Percentiles rank a stretch among this genome's conserved stretches.
Conservation (phyloP, 2,329 filamentous ascomycete genomes). For the Botrytis squamosa region DNA sequence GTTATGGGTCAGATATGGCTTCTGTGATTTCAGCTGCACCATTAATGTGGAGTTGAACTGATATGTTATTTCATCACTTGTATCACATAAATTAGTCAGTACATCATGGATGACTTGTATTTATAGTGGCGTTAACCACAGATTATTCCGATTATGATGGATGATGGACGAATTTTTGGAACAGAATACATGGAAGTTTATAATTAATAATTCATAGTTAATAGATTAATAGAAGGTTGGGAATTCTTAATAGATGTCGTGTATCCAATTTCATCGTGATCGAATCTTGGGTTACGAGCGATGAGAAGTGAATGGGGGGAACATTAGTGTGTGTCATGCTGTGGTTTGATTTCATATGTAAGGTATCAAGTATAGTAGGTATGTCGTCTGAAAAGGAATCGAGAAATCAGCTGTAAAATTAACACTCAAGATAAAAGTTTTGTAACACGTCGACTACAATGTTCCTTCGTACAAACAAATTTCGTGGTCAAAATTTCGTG, state of each 20-base stretch:
- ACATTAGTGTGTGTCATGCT: neutral
- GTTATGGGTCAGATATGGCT: constrained; percentile 20
- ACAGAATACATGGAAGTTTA: constrained; percentile 7
- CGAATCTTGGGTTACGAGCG: neutral
- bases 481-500: neutral
- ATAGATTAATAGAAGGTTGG: constrained; percentile 3
- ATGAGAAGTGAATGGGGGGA: neutral
- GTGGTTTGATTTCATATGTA: neutral
- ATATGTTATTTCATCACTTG: constrained; percentile 5
- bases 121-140: neutral
- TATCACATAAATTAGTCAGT: constrained; percentile 6
- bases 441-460: neutral
- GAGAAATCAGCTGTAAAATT: neutral
- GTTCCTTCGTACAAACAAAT: neutral
- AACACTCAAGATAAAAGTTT: neutral
- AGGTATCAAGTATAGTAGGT: neutral
- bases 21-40: neutral
- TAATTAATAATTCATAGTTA: constrained; percentile 1
- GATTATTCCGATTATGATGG: neutral
- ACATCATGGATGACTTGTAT: neutral
- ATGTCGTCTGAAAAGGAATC: neutral
- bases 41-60: neutral
- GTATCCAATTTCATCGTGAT: neutral
- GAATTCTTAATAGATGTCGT: neutral
- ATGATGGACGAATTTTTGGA: constrained; percentile 15